Conservation (phyloP, 306 rosid genomes). For the Purshia tridentata region DNA sequence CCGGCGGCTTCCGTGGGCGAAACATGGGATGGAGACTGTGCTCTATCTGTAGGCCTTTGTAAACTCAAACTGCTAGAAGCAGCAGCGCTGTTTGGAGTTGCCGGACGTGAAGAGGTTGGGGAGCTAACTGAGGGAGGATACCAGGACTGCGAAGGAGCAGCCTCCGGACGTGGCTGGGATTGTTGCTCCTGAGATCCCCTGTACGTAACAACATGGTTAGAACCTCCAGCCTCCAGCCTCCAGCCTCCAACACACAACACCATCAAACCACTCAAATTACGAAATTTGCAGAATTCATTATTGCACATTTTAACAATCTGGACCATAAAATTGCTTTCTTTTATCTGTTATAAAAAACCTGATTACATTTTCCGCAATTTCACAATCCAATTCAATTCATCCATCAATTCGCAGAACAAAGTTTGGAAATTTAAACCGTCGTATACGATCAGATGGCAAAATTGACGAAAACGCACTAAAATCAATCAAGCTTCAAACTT, state of each 20-base stretch:
- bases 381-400: neutral
- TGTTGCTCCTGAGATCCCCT: constrained; percentile 92
- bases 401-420: neutral
- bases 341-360: neutral
- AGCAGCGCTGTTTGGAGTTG: constrained; percentile 56
- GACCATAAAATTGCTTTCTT: too few species aligned
- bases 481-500: neutral
- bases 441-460: neutral
- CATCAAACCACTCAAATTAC: neutral
- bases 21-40: constrained; percentile 51
- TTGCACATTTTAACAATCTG: neutral
- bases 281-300: neutral
- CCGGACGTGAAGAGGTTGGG: constrained; percentile 60
- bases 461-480: neutral
- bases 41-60: constrained; percentile 45
- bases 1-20: constrained; percentile 86
- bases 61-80: constrained; percentile 45
- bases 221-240: neutral
- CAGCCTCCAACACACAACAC: neutral
- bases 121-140: constrained; percentile 76
- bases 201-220: constrained; percentile 2
- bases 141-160: constrained; percentile 70
- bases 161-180: constrained; percentile 55
- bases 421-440: neutral
- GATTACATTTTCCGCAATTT: neutral